Evolutionary conservation across 177 flowering plant species (phyloP).

Genomic region (Vitis hybrid): DNA sequence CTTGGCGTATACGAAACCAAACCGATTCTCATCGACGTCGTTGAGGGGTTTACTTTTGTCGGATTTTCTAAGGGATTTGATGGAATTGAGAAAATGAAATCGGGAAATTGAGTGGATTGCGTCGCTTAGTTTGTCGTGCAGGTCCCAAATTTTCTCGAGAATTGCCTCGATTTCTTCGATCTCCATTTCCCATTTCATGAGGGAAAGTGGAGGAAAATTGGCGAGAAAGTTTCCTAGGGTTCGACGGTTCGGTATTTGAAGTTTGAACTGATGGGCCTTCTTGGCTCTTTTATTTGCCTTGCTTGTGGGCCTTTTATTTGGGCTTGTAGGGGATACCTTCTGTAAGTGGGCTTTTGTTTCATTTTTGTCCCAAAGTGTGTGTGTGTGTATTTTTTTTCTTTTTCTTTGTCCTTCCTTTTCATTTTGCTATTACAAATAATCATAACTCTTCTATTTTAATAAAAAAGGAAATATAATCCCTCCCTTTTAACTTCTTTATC

Average conservation of each 20-base stretch:
- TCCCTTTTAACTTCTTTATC: too few relatives aligned
- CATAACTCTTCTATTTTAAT: too few relatives aligned
- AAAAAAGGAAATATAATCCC: too few relatives aligned
- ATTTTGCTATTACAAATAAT: too few relatives aligned
- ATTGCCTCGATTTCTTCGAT: conserved; percentile 79
- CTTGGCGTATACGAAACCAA: conserved; percentile 73
- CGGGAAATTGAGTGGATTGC: conserved; percentile 82
- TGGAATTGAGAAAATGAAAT: conserved; percentile 68
- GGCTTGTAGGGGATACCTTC: too few relatives aligned
- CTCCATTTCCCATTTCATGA: conserved; percentile 79
- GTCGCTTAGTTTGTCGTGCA: conserved; percentile 97
- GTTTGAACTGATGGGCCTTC: too few relatives aligned
- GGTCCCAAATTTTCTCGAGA: conserved; percentile 93
- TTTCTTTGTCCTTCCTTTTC: too few relatives aligned
- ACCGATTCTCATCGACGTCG: conserved; percentile 22
- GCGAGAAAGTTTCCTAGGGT: background rate
- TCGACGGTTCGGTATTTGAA: background rate
- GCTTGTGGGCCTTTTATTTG: too few relatives aligned
- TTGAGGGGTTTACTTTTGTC: conserved; percentile 16
- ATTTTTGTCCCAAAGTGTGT: too few relatives aligned
- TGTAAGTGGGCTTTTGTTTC: too few relatives aligned
- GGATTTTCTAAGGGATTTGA: conserved; percentile 35
- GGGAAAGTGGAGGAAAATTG: conserved; percentile 4
- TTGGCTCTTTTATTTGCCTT: too few relatives aligned
- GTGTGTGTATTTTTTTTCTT: too few relatives aligned